Percentiles rank a stretch among this genome's conserved stretches.
phyloP scores from a whole-genome alignment of 371 early-diverging fungal species.

The Mortierella polycephala region DNA sequence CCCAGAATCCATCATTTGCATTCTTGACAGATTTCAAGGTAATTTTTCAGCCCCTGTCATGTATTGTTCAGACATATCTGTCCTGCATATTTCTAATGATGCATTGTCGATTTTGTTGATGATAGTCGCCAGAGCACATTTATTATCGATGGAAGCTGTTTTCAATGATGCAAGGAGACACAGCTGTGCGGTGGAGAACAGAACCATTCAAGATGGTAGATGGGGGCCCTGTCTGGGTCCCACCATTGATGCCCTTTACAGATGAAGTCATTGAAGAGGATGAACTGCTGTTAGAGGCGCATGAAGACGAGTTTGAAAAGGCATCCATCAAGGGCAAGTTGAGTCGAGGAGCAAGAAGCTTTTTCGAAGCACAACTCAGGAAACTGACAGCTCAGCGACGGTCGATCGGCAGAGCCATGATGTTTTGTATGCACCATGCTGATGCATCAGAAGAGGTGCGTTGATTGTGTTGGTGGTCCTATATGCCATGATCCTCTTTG shows the following conservation, averaged over 20 bases:
- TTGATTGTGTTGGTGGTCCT: neutral
- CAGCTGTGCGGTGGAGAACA: conserved; percentile 75
- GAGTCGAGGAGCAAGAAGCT: conserved; percentile 69
- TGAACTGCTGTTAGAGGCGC: conserved; percentile 36
- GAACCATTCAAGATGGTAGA: conserved; percentile 91
- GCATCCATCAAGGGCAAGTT: conserved; percentile 64
- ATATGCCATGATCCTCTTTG: too few species aligned
- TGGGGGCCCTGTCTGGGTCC: conserved; percentile 86
- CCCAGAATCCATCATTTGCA: conserved; percentile 70
- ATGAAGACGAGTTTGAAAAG: conserved; percentile 62
- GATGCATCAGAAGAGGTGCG: conserved; percentile 81
- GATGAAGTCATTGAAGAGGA: conserved; percentile 67
- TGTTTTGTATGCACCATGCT: conserved; percentile 88
- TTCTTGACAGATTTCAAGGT: conserved; percentile 83
- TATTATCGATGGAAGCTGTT: conserved; percentile 95
- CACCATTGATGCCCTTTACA: conserved; percentile 81
- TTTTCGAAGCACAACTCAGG: conserved; percentile 67
- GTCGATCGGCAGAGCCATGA: conserved; percentile 85
- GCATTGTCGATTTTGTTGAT: neutral
- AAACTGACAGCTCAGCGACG: conserved; percentile 68
- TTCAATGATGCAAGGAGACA: conserved; percentile 91
- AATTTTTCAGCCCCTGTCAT: conserved; percentile 16
- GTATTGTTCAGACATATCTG: neutral
- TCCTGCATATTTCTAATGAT: neutral
- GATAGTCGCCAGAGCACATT: conserved; percentile 78